Base-by-base conservation (phyloP, 2,329 filamentous ascomycete species). In the Rhinocladiella similis region DNA sequence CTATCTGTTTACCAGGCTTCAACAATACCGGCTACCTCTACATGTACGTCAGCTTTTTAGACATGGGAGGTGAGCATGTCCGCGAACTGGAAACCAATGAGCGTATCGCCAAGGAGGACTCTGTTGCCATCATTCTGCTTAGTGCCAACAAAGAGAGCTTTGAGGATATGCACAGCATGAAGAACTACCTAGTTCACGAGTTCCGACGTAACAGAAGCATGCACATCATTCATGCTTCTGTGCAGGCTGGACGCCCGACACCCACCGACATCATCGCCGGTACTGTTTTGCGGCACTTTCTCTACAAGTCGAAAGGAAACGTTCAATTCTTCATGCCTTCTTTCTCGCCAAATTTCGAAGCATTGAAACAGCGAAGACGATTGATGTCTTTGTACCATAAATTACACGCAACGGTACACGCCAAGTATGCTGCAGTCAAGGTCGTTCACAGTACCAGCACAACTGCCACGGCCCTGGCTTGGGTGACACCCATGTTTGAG, bases 1-100 rank as follows among this genome's bases (percentile, higher is more conserved):
- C 94, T 0, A 80, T 99, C 5, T 99, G 94, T 67, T 81, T 99
- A 2, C 95, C 94, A 0, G 93, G 92, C 4, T 99, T 99, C 76
- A 99, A 99, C 75, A 97, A 91, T 71, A 89, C 87, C 50, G 95
- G 94, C 22, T 99, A 96, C 69, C 81, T 99, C 1, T 97, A 99
- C 77, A 97, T 99, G 91, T 99, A 97, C 69, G 94, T 99, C 69
- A 96, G 90, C 77, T 99, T 97, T 71, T 83, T 99, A 60, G 86
- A 90, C 64, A 79, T 83, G 36, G 77, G 80, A 42, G 72, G 79
- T 20, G 77, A 75, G n/a, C 68, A 73, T 29, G 76, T 73, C 53
- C 72, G 72, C 25, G 70, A 74, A 53, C 65, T 69, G 52, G 68
- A 76, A 59, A 64, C 69, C 29, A 70, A 76, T 35, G 72, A 74